These are phyloP conservation scores for Acacia confusa DNA, from an alignment of 306 rosid genomes.

Conservation along the genomic window DNA sequence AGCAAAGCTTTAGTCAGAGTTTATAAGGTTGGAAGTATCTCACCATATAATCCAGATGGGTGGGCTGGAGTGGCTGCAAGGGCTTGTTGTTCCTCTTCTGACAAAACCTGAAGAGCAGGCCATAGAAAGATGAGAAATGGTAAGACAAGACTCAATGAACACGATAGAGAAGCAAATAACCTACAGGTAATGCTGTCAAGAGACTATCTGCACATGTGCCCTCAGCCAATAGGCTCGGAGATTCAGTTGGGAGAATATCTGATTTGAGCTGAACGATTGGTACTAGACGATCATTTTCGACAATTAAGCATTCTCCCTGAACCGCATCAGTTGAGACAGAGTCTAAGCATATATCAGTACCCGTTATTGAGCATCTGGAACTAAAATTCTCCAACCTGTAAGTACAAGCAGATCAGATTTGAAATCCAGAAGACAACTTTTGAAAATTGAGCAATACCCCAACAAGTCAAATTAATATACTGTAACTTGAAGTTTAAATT, in stretches of 20 bases:
- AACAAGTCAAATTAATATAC: background rate
- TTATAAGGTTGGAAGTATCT: constrained; percentile 31
- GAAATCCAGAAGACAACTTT: background rate
- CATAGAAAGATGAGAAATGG: constrained; percentile 32
- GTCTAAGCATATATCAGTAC: constrained; percentile 57
- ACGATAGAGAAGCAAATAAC: constrained; percentile 31
- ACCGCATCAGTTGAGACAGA: constrained; percentile 45
- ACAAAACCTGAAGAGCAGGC: constrained; percentile 62
- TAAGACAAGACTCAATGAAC: constrained; percentile 17
- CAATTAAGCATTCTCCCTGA: constrained; percentile 46
- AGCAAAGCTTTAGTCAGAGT: constrained; percentile 6
- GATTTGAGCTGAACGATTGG: constrained; percentile 57
- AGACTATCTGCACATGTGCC: constrained; percentile 72
- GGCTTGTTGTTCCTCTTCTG: constrained; percentile 74
- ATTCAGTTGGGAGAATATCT: constrained; percentile 64
- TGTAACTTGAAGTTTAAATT: background rate
- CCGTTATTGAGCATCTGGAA: constrained; percentile 71
- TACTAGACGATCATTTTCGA: constrained; percentile 58
- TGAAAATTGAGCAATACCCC: background rate
- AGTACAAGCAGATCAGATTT: constrained; percentile 11
- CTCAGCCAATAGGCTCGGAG: constrained; percentile 59
- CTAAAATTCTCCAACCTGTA: constrained; percentile 54
- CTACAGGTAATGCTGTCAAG: constrained; percentile 78
- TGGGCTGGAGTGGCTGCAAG: constrained; percentile 98
- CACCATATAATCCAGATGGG: constrained; percentile 85